Percentiles rank a stretch among this genome's conserved stretches.
Evolutionary conservation across 2,329 filamentous ascomycete species (phyloP).

Genomic region (Colletotrichum acutatum): DNA sequence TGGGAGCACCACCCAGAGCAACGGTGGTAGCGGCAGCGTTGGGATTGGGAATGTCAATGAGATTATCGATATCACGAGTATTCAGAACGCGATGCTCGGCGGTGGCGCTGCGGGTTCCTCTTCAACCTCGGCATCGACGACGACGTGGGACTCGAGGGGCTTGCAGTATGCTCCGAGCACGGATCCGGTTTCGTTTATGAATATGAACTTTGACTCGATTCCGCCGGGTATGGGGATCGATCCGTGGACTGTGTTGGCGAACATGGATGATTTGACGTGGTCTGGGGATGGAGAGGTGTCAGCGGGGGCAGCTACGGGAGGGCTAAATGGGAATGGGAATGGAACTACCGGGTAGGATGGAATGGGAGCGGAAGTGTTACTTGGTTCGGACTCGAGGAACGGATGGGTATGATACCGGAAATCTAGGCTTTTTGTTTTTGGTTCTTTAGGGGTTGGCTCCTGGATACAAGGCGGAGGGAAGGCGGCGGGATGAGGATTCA

Average conservation of each 20-base stretch:
- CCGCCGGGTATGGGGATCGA: constrained; percentile 20
- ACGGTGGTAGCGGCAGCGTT: background rate
- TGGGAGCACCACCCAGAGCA: background rate
- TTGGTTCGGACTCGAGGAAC: background rate
- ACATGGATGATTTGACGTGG: constrained; percentile 26
- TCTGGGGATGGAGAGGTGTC: background rate
- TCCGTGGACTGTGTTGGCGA: constrained; percentile 30
- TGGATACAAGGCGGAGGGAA: accelerated
- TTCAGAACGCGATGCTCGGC: constrained; percentile 15
- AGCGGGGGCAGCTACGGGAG: background rate
- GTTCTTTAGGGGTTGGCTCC: background rate
- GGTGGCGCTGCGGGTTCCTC: background rate
- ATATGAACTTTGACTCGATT: background rate
- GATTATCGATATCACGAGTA: constrained; percentile 28
- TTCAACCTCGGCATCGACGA: background rate
- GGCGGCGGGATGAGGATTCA: background rate
- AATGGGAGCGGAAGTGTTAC: background rate
- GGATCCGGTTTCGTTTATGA: constrained; percentile 20
- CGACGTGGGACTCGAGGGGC: constrained; percentile 28
- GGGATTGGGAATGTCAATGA: background rate
- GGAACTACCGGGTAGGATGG: background rate
- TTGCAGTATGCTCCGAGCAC: constrained; percentile 31
- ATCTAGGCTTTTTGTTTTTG: background rate
- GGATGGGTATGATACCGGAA: background rate
- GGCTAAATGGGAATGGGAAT: background rate